Evolutionary conservation across 164 flowering plant species (phyloP).

Genomic region (Sedum album): DNA sequence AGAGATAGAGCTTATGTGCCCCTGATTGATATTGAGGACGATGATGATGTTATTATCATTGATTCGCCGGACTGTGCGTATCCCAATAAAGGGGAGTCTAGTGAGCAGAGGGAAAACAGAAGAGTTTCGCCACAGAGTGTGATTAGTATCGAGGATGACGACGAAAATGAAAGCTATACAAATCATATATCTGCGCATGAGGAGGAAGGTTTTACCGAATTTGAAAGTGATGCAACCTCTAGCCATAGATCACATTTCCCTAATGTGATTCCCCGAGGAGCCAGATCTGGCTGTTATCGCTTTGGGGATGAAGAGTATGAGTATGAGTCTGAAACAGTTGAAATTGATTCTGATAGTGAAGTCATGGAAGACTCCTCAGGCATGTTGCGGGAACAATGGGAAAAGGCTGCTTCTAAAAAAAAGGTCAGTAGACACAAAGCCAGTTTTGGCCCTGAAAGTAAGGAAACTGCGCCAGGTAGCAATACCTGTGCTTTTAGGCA

Average conservation of each 20-base stretch:
- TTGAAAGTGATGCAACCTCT: constrained; percentile 33
- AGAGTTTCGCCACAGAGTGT: constrained; percentile 16
- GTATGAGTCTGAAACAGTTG: constrained; percentile 36
- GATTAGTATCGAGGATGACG: constrained; percentile 64
- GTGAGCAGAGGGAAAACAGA: constrained; percentile 11
- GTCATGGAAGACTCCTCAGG: constrained; percentile 48
- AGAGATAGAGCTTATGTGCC: constrained; percentile 27
- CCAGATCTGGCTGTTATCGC: constrained; percentile 30
- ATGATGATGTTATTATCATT: constrained; percentile 30
- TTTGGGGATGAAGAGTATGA: constrained; percentile 24
- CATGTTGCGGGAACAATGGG: constrained; percentile 60
- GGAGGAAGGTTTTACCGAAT: constrained; percentile 18
- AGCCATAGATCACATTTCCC: constrained; percentile 19
- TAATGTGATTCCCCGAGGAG: constrained; percentile 13
- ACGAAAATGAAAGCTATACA: constrained; percentile 15
- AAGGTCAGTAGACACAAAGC: constrained; percentile 16
- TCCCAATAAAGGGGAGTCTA: constrained; percentile 17
- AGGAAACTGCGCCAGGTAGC: constrained; percentile 25
- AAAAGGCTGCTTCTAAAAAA: constrained; percentile 46
- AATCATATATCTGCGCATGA: constrained; percentile 12
- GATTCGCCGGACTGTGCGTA: constrained; percentile 44
- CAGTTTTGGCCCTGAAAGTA: constrained; percentile 22
- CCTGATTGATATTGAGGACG: constrained; percentile 56
- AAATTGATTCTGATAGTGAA: constrained; percentile 71
- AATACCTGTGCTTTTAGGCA: constrained; percentile 16